A percentile compares a stretch with the other conserved stretches of the same genome.
These are phyloP conservation scores for Globisporangium sylvaticum DNA, from an alignment of 352 stramenopile species.

Conservation along the genomic window DNA sequence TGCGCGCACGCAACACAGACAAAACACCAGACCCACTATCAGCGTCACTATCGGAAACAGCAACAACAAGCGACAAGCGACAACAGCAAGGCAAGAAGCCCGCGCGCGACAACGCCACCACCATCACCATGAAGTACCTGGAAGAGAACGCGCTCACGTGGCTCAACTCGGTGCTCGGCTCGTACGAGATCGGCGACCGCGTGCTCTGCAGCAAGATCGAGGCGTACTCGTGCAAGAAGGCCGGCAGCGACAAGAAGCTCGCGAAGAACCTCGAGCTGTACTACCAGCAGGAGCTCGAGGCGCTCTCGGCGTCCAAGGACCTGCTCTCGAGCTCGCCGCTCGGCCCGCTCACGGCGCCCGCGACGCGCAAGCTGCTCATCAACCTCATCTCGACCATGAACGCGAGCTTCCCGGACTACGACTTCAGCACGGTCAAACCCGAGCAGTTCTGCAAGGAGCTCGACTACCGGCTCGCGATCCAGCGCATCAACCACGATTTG, in stretches of 20 bases:
- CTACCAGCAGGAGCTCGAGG: conserved; percentile 80
- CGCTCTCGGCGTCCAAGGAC: conserved; percentile 31
- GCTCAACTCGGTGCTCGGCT: conserved; percentile 87
- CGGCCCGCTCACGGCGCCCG: conserved; percentile 62
- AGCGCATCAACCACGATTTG: conserved; percentile 87
- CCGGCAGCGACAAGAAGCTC: conserved; percentile 89
- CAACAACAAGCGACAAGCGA: conserved; percentile 5
- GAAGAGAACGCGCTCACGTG: conserved; percentile 88
- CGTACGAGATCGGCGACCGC: conserved; percentile 85
- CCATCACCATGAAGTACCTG: conserved; percentile 88
- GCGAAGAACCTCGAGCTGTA: conserved; percentile 86
- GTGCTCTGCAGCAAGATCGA: conserved; percentile 86
- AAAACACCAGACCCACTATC: not conserved
- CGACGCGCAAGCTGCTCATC: conserved; percentile 88
- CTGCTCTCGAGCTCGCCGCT: conserved; percentile 71
- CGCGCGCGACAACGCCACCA: conserved; percentile 1
- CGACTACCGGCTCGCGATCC: conserved; percentile 83
- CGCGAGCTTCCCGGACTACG: conserved; percentile 91
- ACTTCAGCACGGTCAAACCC: conserved; percentile 86
- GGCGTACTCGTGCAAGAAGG: conserved; percentile 92
- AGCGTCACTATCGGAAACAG: conserved; percentile 1
- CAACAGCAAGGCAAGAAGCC: not conserved
- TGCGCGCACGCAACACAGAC: not conserved
- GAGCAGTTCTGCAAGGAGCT: conserved; percentile 89
- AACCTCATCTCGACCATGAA: conserved; percentile 95